Conservation (phyloP, 345 rosid species). For the Laguncularia racemosa region DNA sequence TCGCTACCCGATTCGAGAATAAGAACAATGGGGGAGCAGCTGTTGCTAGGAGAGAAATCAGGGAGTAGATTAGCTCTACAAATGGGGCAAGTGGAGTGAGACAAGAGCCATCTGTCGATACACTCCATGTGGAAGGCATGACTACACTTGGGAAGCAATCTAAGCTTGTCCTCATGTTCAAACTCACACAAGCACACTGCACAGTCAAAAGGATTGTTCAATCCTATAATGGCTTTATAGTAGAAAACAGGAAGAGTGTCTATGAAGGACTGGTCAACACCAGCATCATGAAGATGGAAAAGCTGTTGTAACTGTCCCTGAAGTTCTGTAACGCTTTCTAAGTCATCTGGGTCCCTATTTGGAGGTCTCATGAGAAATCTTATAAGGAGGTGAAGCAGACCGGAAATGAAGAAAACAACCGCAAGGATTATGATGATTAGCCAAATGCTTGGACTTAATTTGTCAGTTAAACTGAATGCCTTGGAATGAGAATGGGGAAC, state of each 20-base stretch:
- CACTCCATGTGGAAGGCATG: conserved; percentile 99
- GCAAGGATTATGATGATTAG: conserved; percentile 82
- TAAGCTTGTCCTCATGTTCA: conserved; percentile 86
- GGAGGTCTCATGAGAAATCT: conserved; percentile 68
- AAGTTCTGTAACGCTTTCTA: conserved; percentile 61
- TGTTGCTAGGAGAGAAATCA: conserved; percentile 45
- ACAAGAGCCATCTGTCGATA: conserved; percentile 95
- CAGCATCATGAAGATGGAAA: conserved; percentile 90
- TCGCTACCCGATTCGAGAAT: conserved; percentile 92
- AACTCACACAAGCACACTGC: conserved; percentile 95
- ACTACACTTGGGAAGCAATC: conserved; percentile 93
- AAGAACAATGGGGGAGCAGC: conserved; percentile 53
- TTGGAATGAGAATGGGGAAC: conserved; percentile 9
- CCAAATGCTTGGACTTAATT: conserved; percentile 72
- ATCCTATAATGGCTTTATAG: conserved; percentile 76
- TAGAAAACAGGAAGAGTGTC: conserved; percentile 89
- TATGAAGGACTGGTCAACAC: conserved; percentile 92
- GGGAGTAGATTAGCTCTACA: conserved; percentile 73
- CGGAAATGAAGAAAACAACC: conserved; percentile 79
- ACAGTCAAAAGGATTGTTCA: conserved; percentile 80
- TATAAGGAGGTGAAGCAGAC: conserved; percentile 80
- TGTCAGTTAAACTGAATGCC: conserved; percentile 44
- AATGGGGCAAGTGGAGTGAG: conserved; percentile 97
- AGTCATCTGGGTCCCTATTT: conserved; percentile 57
- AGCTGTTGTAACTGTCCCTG: conserved; percentile 97